These are phyloP conservation scores for Rauvolfia tetraphylla DNA, from an alignment of 257 asterid species.

Conservation along the genomic window DNA sequence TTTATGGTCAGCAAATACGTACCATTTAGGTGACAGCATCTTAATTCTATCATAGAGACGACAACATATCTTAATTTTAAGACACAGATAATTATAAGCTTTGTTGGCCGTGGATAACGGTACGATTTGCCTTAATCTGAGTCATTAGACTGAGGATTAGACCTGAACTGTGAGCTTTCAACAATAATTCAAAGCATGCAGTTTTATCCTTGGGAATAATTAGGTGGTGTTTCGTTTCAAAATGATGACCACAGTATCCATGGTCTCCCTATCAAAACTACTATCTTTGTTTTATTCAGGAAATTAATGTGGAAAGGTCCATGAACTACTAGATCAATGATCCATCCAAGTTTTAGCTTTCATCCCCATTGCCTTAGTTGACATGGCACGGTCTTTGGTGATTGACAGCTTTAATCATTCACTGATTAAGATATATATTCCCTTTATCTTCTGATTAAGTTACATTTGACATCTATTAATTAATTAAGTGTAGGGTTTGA, in stretches of 20 bases:
- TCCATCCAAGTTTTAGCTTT: not conserved
- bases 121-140: not conserved
- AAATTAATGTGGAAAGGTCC: constrained; percentile 3
- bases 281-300: not conserved
- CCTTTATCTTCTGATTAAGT: not conserved
- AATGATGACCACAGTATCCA: not conserved
- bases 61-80: too few relatives aligned
- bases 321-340: not conserved
- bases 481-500: constrained; percentile 1
- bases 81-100: not conserved
- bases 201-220: constrained; percentile 5
- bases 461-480: constrained; percentile 8
- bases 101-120: not conserved
- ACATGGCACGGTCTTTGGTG: constrained; percentile 5
- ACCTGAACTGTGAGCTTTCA: not conserved
- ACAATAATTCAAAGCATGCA: constrained; percentile 9
- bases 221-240: constrained; percentile 14
- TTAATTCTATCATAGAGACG: too few relatives aligned
- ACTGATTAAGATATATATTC: constrained; percentile 1
- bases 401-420: constrained; percentile 8
- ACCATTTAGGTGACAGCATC: not conserved
- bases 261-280: not conserved
- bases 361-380: too few relatives aligned
- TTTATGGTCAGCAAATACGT: too few relatives aligned
- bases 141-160: not conserved